Percentiles rank a stretch among this genome's conserved stretches.
These are phyloP conservation scores for Phytophthora podocarpi DNA, from an alignment of 352 stramenopile genomes.

Conservation along the genomic window DNA sequence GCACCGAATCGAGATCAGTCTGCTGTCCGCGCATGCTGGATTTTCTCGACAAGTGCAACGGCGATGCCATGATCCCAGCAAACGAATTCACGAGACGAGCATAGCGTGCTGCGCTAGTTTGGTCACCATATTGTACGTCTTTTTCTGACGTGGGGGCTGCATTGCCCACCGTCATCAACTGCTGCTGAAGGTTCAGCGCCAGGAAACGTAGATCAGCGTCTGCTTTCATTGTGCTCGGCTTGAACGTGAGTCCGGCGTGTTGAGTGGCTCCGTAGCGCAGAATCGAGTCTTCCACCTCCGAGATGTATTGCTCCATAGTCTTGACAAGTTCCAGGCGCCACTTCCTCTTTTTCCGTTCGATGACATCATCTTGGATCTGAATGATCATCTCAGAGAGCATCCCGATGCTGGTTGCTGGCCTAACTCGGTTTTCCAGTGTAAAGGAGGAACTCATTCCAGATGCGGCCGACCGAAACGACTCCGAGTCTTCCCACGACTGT, in stretches of 20 bases:
- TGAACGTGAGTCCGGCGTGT: slow-evolving; percentile 79
- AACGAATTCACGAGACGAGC: slow-evolving; percentile 64
- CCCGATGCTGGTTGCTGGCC: slow-evolving; percentile 56
- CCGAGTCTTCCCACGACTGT: slow-evolving; percentile 17
- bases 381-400: slow-evolving; percentile 90
- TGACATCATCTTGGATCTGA: slow-evolving; percentile 83
- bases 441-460: slow-evolving; percentile 16
- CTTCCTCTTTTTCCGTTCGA: slow-evolving; percentile 81
- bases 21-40: slow-evolving; percentile 35
- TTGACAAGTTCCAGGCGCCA: slow-evolving; percentile 76
- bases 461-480: slow-evolving; percentile 11
- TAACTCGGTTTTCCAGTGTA: slow-evolving; percentile 24
- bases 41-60: slow-evolving; percentile 36
- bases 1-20: slow-evolving; percentile 35
- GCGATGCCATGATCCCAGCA: slow-evolving; percentile 50
- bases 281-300: slow-evolving; percentile 80
- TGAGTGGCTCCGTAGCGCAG: slow-evolving; percentile 71
- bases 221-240: slow-evolving; percentile 89
- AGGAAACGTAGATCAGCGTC: slow-evolving; percentile 79
- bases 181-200: slow-evolving; percentile 85
- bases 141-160: slow-evolving; percentile 65
- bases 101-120: slow-evolving; percentile 47
- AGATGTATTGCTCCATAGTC: slow-evolving; percentile 85
- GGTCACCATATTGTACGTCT: slow-evolving; percentile 52
- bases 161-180: slow-evolving; percentile 80